Evolutionary conservation across 192 early-diverging fungal species (phyloP).

Genomic region (Linderina pennispora): DNA sequence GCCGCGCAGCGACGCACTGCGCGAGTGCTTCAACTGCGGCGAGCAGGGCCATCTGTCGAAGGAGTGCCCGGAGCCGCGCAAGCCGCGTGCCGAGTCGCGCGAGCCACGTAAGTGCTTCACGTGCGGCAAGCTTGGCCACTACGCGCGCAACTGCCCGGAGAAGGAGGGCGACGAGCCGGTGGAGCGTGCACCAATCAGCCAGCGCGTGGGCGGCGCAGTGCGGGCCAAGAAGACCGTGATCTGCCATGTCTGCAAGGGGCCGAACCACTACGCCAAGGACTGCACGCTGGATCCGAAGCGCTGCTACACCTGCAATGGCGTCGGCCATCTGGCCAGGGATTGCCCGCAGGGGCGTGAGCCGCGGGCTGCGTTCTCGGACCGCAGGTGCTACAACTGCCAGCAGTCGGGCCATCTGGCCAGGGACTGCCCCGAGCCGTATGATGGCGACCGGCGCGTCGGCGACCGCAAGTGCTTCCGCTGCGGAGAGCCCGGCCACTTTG

Average conservation of each 20-base stretch:
- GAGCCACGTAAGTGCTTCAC: conserved; percentile 24
- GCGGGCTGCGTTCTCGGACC: not conserved
- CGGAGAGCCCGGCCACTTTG: not conserved
- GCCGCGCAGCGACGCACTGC: conserved; percentile 22
- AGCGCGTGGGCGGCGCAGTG: not conserved
- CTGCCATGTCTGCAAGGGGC: not conserved
- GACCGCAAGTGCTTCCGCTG: not conserved
- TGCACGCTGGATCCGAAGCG: conserved; percentile 40
- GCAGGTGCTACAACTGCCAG: not conserved
- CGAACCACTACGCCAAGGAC: conserved; percentile 35
- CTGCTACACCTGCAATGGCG: conserved; percentile 44
- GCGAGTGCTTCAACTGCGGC: conserved; percentile 34
- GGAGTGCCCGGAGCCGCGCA: conserved; percentile 32
- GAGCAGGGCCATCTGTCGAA: conserved; percentile 40
- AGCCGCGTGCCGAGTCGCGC: not conserved
- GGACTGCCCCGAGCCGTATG: conserved; percentile 18
- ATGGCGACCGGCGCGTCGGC: conserved; percentile 4
- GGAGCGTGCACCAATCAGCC: not conserved
- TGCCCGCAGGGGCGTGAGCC: conserved; percentile 5
- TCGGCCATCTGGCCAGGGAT: conserved; percentile 39
- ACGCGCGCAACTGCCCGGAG: conserved; percentile 11
- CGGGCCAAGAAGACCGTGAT: not conserved
- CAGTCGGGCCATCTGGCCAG: not conserved
- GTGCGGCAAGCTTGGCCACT: conserved; percentile 20
- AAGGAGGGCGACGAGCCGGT: conserved; percentile 6